A percentile compares a stretch with the other conserved stretches of the same genome.
Evolutionary conservation across 1,284 basidiomycete species (phyloP).

Genomic region (Leccinum colubrinum): DNA sequence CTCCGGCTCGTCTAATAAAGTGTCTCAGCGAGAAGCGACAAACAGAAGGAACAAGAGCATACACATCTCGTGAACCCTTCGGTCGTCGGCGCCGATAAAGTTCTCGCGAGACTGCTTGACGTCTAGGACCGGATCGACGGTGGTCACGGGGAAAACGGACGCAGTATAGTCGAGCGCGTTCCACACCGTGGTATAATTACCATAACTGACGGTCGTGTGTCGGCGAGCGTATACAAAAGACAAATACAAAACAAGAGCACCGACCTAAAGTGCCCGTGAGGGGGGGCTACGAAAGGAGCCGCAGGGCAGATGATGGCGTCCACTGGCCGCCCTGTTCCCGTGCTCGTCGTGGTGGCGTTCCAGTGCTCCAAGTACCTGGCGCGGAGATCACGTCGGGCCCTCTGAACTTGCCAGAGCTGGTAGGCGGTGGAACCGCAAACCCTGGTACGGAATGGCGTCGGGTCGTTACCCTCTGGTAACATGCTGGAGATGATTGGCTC

Average conservation of each 20-base stretch:
- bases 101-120: slow-evolving; percentile 38
- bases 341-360: slow-evolving; percentile 46
- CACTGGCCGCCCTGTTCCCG: slow-evolving; percentile 60
- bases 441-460: slow-evolving; percentile 19
- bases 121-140: slow-evolving; percentile 52
- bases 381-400: slow-evolving; percentile 42
- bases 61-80: slow-evolving; percentile 55
- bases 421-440: slow-evolving; percentile 39
- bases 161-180: slow-evolving; percentile 70
- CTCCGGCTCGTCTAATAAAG: slow-evolving; percentile 51
- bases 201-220: slow-evolving; percentile 34
- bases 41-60: slow-evolving; percentile 24
- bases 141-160: slow-evolving; percentile 64
- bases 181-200: slow-evolving; percentile 60
- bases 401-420: slow-evolving; percentile 57
- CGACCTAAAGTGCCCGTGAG: slow-evolving; percentile 52
- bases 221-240: background rate
- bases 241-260: slow-evolving; percentile 14
- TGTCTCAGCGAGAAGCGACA: slow-evolving; percentile 4
- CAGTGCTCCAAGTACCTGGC: slow-evolving; percentile 55
- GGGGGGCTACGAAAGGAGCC: slow-evolving; percentile 50
- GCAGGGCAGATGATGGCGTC: slow-evolving; percentile 63
- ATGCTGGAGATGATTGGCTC: slow-evolving; percentile 56
- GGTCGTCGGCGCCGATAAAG: slow-evolving; percentile 49
- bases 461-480: slow-evolving; percentile 32